Percentiles rank a stretch among this genome's conserved stretches.
phyloP scores from a whole-genome alignment of 768 basidiomycete genomes.

The Tricholoma furcatifolium region DNA sequence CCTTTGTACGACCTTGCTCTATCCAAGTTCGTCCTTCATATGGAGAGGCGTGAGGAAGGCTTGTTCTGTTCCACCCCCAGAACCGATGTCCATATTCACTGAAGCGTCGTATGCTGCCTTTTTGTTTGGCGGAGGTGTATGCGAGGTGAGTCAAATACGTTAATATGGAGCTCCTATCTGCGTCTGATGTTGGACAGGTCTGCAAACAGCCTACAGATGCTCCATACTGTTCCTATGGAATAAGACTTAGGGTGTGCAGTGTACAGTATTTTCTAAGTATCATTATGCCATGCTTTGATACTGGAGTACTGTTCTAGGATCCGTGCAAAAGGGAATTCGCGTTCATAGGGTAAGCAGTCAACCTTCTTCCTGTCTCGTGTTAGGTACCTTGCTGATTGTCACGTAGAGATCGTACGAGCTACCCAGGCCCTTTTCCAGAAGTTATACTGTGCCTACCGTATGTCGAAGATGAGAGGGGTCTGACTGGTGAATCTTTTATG shows the following conservation, averaged over 20 bases:
- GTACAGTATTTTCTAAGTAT: conserved; percentile 21
- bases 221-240: conserved; percentile 47
- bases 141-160: conserved; percentile 42
- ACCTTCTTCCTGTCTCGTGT: background rate
- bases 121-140: conserved; percentile 55
- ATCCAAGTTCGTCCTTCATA: conserved; percentile 47
- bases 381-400: background rate
- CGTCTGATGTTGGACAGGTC: conserved; percentile 21
- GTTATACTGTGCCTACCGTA: conserved; percentile 2
- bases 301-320: background rate
- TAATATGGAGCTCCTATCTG: background rate
- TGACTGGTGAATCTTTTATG: conserved; percentile 5
- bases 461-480: conserved; percentile 2
- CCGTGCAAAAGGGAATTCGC: background rate
- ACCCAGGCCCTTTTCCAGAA: too few relatives aligned
- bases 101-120: conserved; percentile 67
- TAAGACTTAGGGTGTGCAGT: conserved; percentile 46
- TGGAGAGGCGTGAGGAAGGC: conserved; percentile 53
- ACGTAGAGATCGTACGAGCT: background rate
- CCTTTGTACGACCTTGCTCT: conserved; percentile 48
- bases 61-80: conserved; percentile 21
- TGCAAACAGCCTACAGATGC: conserved; percentile 36
- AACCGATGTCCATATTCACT: conserved; percentile 34
- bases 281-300: background rate
- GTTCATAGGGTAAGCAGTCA: conserved; percentile 3